These are phyloP conservation scores for Plectosphaerella sp. DNA, from an alignment of 2,329 filamentous ascomycete species.

Conservation along the genomic window DNA sequence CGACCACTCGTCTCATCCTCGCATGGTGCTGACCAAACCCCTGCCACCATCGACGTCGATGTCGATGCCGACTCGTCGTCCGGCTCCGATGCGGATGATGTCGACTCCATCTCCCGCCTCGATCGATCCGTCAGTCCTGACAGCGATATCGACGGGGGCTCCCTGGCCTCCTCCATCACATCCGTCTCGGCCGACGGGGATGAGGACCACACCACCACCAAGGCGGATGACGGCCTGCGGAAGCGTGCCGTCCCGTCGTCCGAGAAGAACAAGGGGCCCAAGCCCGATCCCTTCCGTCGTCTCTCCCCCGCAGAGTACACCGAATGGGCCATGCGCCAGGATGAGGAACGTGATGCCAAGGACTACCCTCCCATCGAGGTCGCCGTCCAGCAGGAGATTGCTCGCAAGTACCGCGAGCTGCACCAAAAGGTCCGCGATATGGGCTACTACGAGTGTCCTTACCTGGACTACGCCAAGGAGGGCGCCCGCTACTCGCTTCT, in stretches of 20 bases:
- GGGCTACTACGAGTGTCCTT: constrained; percentile 56
- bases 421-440: constrained; percentile 49
- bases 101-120: not conserved
- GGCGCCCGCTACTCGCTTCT: constrained; percentile 46
- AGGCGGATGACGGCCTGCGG: constrained; percentile 7
- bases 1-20: constrained; percentile 15
- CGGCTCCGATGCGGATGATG: not conserved
- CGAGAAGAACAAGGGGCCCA: not conserved
- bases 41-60: constrained; percentile 7
- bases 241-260: constrained; percentile 1
- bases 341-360: constrained; percentile 26
- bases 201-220: not conserved
- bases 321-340: constrained; percentile 28
- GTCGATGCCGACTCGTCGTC: constrained; percentile 6
- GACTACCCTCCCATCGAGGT: constrained; percentile 50
- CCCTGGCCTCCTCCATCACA: constrained; percentile 9
- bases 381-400: constrained; percentile 49
- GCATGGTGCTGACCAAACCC: not conserved
- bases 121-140: not conserved
- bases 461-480: constrained; percentile 55
- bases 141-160: constrained; percentile 1
- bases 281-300: not conserved
- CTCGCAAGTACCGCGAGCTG: constrained; percentile 49
- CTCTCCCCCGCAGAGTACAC: constrained; percentile 23
- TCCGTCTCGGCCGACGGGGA: constrained; percentile 1